Evolutionary conservation across 495 filamentous ascomycete species (phyloP).

Genomic region (Cercophora newfieldiana): DNA sequence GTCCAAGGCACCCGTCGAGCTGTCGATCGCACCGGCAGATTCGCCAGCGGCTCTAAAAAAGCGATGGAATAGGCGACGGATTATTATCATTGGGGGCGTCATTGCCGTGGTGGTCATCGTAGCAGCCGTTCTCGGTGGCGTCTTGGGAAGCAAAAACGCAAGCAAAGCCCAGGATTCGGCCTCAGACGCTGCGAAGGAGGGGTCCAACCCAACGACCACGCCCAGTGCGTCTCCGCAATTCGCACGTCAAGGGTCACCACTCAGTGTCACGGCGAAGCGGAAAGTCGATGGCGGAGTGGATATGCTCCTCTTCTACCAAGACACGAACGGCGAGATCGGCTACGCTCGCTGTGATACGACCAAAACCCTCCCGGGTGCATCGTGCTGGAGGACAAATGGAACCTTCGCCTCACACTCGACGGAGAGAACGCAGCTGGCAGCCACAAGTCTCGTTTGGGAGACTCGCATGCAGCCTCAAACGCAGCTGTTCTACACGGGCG

Average conservation of each 20-base stretch:
- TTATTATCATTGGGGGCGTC: conserved; percentile 11
- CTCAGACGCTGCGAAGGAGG: not conserved
- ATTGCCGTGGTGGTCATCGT: conserved; percentile 13
- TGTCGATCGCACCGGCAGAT: not conserved
- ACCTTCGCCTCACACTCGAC: conserved; percentile 9
- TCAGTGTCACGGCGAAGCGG: conserved; percentile 21
- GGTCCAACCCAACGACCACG: not conserved
- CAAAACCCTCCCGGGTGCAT: not conserved
- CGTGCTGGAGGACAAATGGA: conserved; percentile 16
- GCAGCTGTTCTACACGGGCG: conserved; percentile 23
- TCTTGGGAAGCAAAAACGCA: conserved; percentile 12
- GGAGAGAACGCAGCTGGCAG: conserved; percentile 6
- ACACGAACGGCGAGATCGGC: conserved; percentile 3
- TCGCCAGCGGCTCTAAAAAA: not conserved
- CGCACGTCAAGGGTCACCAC: conserved; percentile 18
- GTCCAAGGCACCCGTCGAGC: not conserved
- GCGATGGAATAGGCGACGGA: conserved; percentile 8
- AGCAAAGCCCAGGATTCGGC: not conserved
- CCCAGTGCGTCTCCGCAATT: not conserved
- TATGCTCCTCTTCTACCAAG: conserved; percentile 23
- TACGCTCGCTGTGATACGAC: conserved; percentile 15
- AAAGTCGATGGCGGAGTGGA: conserved; percentile 17
- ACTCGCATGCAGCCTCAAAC: conserved; percentile 21
- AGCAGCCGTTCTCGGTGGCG: conserved; percentile 19
- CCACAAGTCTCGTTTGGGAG: conserved; percentile 5